Conservation (phyloP, 225 moss, liverwort and hornwort genomes). For the Pleurozium schreberi region DNA sequence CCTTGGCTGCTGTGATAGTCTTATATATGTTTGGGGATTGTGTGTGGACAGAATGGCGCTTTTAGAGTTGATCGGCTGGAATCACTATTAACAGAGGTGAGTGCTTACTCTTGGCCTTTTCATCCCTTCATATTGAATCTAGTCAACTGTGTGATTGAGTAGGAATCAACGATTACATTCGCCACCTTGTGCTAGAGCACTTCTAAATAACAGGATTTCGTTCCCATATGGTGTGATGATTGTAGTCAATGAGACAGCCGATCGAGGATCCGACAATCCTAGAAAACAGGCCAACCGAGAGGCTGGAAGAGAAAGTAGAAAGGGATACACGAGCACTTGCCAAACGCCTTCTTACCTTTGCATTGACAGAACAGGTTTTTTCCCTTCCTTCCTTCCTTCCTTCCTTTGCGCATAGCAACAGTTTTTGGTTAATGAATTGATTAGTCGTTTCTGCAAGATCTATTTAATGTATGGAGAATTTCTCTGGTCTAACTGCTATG, state of each 20-base stretch:
- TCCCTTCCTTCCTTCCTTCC: background rate
- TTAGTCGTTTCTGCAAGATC: background rate
- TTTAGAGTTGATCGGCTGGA: constrained; percentile 87
- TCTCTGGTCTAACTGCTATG: background rate
- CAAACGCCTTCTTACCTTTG: constrained; percentile 36
- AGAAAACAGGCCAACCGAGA: constrained; percentile 16
- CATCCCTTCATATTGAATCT: background rate
- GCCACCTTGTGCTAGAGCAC: background rate
- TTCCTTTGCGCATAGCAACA: background rate
- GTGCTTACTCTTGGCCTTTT: background rate
- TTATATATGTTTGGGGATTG: background rate
- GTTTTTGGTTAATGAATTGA: background rate
- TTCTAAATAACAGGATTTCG: background rate
- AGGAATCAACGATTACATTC: background rate
- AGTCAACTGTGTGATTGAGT: background rate
- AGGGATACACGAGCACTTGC: constrained; percentile 12
- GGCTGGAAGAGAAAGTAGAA: constrained; percentile 17
- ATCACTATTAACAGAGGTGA: constrained; percentile 77
- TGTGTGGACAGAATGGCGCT: constrained; percentile 54
- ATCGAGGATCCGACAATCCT: constrained; percentile 32
- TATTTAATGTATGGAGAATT: background rate
- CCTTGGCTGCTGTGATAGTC: background rate
- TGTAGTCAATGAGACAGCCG: constrained; percentile 49
- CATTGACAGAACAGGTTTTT: constrained; percentile 33
- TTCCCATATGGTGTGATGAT: background rate